A percentile compares a stretch with the other conserved stretches of the same genome.
Evolutionary conservation across 805 yeast genomes (phyloP).

Genomic region (Wickerhamomyces canadensis): DNA sequence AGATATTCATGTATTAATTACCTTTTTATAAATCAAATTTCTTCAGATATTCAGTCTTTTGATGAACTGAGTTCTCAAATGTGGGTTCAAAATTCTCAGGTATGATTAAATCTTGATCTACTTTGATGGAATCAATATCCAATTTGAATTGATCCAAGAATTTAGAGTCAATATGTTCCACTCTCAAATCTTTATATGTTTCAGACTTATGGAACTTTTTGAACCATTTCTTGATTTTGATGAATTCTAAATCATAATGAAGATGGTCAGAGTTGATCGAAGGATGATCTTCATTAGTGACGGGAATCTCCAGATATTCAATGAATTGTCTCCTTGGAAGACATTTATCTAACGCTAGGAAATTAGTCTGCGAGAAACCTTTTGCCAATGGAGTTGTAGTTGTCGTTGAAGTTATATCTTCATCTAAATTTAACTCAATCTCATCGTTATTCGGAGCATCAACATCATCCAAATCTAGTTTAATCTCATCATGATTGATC

Average conservation of each 20-base stretch:
- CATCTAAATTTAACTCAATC: slow-evolving; percentile 10
- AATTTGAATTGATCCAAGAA: slow-evolving; percentile 13
- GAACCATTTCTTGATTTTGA: slow-evolving; percentile 18
- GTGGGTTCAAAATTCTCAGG: slow-evolving; percentile 11
- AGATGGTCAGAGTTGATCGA: slow-evolving; percentile 4
- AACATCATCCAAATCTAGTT: slow-evolving; percentile 14
- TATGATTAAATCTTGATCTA: slow-evolving; percentile 5
- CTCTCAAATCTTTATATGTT: slow-evolving; percentile 7
- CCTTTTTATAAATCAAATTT: background rate
- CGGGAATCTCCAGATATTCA: slow-evolving; percentile 42
- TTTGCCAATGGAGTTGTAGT: too few relatives aligned
- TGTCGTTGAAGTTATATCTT: too few relatives aligned
- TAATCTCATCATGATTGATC: slow-evolving; percentile 21
- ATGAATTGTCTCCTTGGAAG: slow-evolving; percentile 57
- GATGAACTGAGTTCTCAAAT: slow-evolving; percentile 8
- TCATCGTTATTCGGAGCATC: slow-evolving; percentile 15
- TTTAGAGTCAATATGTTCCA: slow-evolving; percentile 7
- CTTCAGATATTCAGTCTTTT: background rate
- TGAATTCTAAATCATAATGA: slow-evolving; percentile 16
- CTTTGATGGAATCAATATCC: slow-evolving; percentile 11
- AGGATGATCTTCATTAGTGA: slow-evolving; percentile 19
- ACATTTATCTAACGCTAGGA: slow-evolving; percentile 84
- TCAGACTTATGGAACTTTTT: slow-evolving; percentile 9
- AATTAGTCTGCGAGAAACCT: slow-evolving; percentile 35
- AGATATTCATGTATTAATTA: too few relatives aligned